Base-by-base conservation (phyloP, 176 grass and related monocot species). In the Cymbopogon citratus region DNA sequence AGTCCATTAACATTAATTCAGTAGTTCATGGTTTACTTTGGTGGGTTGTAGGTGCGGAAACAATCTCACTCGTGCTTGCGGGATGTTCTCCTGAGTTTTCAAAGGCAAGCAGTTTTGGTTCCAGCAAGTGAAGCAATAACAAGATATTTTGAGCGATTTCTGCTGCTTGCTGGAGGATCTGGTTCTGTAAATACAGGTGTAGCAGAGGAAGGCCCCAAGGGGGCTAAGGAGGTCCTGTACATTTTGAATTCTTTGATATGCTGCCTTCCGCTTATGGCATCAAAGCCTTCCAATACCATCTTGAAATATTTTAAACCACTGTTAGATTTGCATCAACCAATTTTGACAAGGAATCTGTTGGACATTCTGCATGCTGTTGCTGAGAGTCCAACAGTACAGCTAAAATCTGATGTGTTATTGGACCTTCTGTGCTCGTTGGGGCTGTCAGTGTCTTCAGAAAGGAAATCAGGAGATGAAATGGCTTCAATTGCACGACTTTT, bases 141-240 rank as follows among this genome's bases (percentile, higher is more conserved):
- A 35, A 76, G 66, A 46, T 82, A 51, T 63, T 98, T 98, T 73
- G 88, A 95, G 83, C 87, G 90, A n/a, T 86, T 91, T 90, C 73
- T 98, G 66, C 81, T 98, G 25, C 88, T 98, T 84, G 92, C 95
- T 65, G 92, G 95, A 60, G 95, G 92, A 54, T 98, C 92, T 67
- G 83, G 33, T 63, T 84, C 83, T 78, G 62, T 69, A 59, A 83
- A 83, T 79, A 78, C 86, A 57, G 67, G 45, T 90, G 68, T 41
- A 86, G 70, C 63, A 13, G 90, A 83, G 69, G 86, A 86, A 66
- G 85, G 90, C 44, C 62, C 90, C 43, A 93, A 82, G 81, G 95
- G 95, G 43, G 92, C 92, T 84, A 91, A 85, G 57, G 88, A 93
- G 64, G 82, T 98, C 63, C 25, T 95, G 5, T 84, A 90, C 79